A percentile compares a stretch with the other conserved stretches of the same genome.
phyloP scores from a whole-genome alignment of 2,329 filamentous ascomycete species.

The Fusarium coffeatum region DNA sequence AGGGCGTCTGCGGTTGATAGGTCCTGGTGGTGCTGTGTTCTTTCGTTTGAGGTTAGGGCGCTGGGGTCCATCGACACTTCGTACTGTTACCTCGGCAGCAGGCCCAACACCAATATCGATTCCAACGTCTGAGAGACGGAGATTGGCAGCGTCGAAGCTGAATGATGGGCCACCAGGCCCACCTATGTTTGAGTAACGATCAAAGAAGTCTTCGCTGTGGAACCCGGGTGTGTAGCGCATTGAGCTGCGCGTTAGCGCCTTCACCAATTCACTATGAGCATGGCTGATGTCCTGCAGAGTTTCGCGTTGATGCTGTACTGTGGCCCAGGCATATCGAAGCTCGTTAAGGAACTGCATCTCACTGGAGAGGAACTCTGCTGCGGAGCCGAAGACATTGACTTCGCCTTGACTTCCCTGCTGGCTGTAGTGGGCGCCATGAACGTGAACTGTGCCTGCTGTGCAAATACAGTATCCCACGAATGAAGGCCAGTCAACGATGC shows the following conservation, averaged over 20 bases:
- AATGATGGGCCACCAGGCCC: constrained; percentile 69
- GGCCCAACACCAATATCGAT: constrained; percentile 70
- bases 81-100: constrained; percentile 62
- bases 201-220: constrained; percentile 88
- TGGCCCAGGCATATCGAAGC: constrained; percentile 79
- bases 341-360: constrained; percentile 85
- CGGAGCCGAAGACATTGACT: constrained; percentile 72
- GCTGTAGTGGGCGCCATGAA: constrained; percentile 85
- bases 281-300: constrained; percentile 81
- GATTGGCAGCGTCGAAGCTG: constrained; percentile 78
- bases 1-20: constrained; percentile 54
- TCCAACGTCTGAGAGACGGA: constrained; percentile 75
- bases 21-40: constrained; percentile 55
- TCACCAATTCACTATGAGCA: constrained; percentile 84
- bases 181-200: constrained; percentile 74
- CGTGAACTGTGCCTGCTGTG: constrained; percentile 87
- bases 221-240: constrained; percentile 83
- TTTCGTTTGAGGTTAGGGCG: constrained; percentile 63
- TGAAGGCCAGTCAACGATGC: constrained; percentile 83
- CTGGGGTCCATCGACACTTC: constrained; percentile 47
- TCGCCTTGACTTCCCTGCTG: constrained; percentile 60
- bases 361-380: constrained; percentile 76
- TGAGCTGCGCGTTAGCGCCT: constrained; percentile 71
- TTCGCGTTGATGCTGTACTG: constrained; percentile 82
- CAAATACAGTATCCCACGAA: constrained; percentile 90